These are phyloP conservation scores for Boletellus ananiceps DNA, from an alignment of 768 basidiomycete genomes.

Conservation along the genomic window DNA sequence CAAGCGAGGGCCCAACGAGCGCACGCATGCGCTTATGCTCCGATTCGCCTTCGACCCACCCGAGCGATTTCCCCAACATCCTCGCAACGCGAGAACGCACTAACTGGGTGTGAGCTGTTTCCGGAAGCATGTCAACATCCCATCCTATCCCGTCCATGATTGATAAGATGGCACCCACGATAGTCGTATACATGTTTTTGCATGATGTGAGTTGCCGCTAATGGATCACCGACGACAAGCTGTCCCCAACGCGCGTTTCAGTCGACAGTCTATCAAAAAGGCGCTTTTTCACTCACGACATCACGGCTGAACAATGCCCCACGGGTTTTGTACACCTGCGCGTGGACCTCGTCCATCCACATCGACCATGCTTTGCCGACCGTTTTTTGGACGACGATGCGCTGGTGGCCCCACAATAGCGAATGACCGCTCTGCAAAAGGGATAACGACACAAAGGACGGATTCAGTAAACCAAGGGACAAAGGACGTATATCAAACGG, in stretches of 20 bases:
- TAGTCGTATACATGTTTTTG: constrained; percentile 8
- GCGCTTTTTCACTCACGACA: not conserved
- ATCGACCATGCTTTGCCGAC: not conserved
- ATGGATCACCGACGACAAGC: constrained; percentile 6
- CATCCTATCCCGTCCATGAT: not conserved
- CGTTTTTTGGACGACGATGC: not conserved
- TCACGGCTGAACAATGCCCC: constrained; percentile 3
- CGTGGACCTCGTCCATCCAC: constrained; percentile 7
- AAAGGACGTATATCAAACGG: too few relatives aligned
- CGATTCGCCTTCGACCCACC: constrained; percentile 9
- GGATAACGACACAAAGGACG: too few relatives aligned
- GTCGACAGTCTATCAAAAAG: not conserved
- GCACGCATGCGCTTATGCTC: constrained; percentile 8
- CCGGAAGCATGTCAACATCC: too few relatives aligned
- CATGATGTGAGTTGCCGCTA: constrained; percentile 5
- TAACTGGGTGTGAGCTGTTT: not conserved
- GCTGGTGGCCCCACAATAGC: constrained; percentile 7
- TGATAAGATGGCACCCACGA: not conserved
- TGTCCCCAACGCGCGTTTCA: not conserved
- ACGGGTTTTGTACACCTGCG: constrained; percentile 5
- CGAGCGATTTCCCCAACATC: constrained; percentile 5
- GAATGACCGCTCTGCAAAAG: not conserved
- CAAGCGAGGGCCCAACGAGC: constrained; percentile 4
- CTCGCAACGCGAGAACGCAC: constrained; percentile 5
- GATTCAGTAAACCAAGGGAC: not conserved